Evolutionary conservation across 805 yeast species (phyloP), one percentile per base, ranked within the genome.

Genomic region (Grigorovia jiainica): DNA sequence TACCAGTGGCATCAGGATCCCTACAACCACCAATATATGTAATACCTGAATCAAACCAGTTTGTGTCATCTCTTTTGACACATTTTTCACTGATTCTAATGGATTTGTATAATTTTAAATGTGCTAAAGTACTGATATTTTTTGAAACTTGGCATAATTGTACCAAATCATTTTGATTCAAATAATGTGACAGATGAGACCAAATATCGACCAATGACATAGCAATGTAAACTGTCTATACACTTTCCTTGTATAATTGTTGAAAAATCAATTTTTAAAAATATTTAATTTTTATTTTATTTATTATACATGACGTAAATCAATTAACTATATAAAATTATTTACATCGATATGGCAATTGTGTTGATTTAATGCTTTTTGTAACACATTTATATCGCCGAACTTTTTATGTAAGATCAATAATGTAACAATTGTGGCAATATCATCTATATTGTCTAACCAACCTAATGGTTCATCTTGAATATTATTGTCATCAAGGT

Each of bases 121-220:
- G 64, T 10, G 62, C 24, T 1, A 46, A 25, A 24, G 67, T 61
- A n/a, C 64, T 47, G 7, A 60, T 34, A 11, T 46, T 46, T 44
- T 58, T 63, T 43, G 53, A 62, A 2, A 66, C 53, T 31, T 48
- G 52, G 3, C 65, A 50, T n/a, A 72, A 45, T 20, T 53, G 52
- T 4, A 63, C 25, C 38, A 67, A 58, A 17, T 60, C 64, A 42
- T 66, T 63, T 45, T 72, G 78, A 6, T 71, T 67, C 13, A 72
- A 48, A 40, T 45, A 64, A 7, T 38, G 27, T 8, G 51, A 43
- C 9, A 58, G 46, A 19, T 13, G 17, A 2, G 17, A 11, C 6
- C 31, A 27, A 27, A 27, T 10, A 27, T n/a, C n/a, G n/a, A n/a
- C n/a, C n/a, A n/a, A n/a, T n/a, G n/a, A n/a, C n/a, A n/a, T n/a